Evolutionary conservation across 805 yeast species (phyloP), one percentile per base, ranked within the genome.

Genomic region (Saturnispora galanensis): DNA sequence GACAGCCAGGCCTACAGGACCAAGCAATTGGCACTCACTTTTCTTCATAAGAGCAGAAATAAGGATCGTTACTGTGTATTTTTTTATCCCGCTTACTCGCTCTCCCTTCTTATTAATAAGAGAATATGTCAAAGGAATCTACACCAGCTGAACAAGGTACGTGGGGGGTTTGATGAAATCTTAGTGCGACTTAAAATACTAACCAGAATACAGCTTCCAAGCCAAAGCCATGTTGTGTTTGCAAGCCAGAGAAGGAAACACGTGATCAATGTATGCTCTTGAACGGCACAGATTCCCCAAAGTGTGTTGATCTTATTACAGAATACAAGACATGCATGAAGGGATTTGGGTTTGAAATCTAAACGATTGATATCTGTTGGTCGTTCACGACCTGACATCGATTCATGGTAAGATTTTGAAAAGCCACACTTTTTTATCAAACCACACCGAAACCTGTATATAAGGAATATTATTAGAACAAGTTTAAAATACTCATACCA

Each of bases 141-240:
- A 40, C 50, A 35, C 31, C 52, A 50, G 47, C 45, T 18, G 16
- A 44, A 46, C 47, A 52, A 42, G 44, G 60, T 56, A 55, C 36
- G 62, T 56, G 16, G 5, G 13, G n/a, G 28, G 39, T 36, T 42
- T 42, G 15, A 45, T 38, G 16, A 7, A 12, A n/a, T 9, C 2
- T 31, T 28, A 21, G 7, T 4, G 7, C 26, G 6, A 21, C 4
- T 21, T 21, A 21, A 2, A 21, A 5, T 21, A 21, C 26, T 21
- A 21, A 21, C 26, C 26, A 21, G 26, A 21, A 21, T 21, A 21
- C 10, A 34, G 31, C 36, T 55, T 59, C 65, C 33, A 81, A 86
- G 59, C 95, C 95, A 52, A 90, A 89, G 67, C 97, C 98, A 47
- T 90, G 98, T 66, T 90, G 97, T 59, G 97, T 90, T 17, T 93